Evolutionary conservation across 331 rosid species (phyloP).

Genomic region (Phaseolus coccineus): DNA sequence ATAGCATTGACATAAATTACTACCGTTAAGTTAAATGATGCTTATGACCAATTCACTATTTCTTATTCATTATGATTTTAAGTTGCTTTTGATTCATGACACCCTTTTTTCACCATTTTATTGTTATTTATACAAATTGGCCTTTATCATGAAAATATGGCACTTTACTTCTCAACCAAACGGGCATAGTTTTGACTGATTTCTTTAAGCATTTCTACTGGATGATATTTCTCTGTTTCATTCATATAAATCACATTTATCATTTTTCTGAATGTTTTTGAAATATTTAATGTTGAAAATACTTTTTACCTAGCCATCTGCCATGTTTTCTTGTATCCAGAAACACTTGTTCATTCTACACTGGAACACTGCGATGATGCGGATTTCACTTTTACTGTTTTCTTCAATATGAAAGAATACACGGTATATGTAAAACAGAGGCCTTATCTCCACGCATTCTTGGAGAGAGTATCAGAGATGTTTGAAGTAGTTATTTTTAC

Average conservation of each 20-base stretch:
- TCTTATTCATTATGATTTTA: constrained; percentile 1
- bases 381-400: constrained; percentile 85
- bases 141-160: background rate
- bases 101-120: background rate
- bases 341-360: constrained; percentile 97
- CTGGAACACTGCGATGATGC: constrained; percentile 84
- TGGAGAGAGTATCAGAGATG: constrained; percentile 93
- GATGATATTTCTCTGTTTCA: constrained; percentile 7
- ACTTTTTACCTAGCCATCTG: constrained; percentile 32
- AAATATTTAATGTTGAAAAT: constrained; percentile 33
- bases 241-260: constrained; percentile 1
- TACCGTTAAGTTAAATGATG: background rate
- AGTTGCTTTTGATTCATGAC: constrained; percentile 17
- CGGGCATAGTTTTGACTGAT: constrained; percentile 8
- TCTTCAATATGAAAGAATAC: constrained; percentile 92
- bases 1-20: constrained; percentile 15
- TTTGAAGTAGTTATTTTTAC: constrained; percentile 93
- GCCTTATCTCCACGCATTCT: constrained; percentile 85
- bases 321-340: constrained; percentile 58
- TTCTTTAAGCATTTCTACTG: constrained; percentile 22
- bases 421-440: constrained; percentile 87
- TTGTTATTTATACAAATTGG: background rate
- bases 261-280: constrained; percentile 24
- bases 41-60: constrained; percentile 6
- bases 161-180: background rate